Evolutionary conservation across 2,329 filamentous ascomycete genomes (phyloP).

Genomic region (Alternaria ventricosa): DNA sequence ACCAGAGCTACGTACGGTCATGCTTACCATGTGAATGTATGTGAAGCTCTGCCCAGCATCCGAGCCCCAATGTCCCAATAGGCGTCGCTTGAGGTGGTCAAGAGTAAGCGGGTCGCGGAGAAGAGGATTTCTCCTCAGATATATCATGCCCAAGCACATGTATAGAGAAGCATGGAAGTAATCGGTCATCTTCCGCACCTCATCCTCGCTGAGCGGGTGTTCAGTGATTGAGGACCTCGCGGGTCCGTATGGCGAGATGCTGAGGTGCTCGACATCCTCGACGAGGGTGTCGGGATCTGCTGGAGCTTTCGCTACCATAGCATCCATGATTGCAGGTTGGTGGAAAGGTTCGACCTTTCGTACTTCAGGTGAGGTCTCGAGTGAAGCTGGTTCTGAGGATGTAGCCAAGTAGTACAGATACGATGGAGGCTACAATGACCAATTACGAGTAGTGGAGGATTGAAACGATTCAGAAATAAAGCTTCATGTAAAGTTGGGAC

Average conservation of each 20-base stretch:
- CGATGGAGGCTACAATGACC: neutral
- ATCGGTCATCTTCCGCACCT: conserved; percentile 71
- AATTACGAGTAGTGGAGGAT: neutral
- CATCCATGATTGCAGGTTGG: conserved; percentile 26
- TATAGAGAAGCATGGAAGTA: conserved; percentile 79
- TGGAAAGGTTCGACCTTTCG: conserved; percentile 5
- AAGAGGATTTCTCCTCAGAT: conserved; percentile 75
- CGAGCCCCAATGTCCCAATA: conserved; percentile 80
- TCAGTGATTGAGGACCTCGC: conserved; percentile 68
- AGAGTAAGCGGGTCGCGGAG: conserved; percentile 71
- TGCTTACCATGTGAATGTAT: conserved; percentile 72
- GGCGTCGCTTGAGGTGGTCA: conserved; percentile 74
- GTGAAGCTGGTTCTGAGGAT: conserved; percentile 2
- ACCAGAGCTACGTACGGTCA: neutral
- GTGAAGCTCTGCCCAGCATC: conserved; percentile 83
- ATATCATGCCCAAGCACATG: conserved; percentile 80
- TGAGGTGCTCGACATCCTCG: conserved; percentile 39
- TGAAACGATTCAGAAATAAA: neutral
- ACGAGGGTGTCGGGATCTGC: conserved; percentile 31
- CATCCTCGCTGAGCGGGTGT: conserved; percentile 68
- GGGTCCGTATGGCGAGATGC: conserved; percentile 66
- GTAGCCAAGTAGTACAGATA: neutral
- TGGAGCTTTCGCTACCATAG: conserved; percentile 30
- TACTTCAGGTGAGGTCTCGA: conserved; percentile 2
- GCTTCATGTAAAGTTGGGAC: neutral